phyloP scores from a whole-genome alignment of 805 yeast genomes.

The Dipodascus geniculatus region DNA sequence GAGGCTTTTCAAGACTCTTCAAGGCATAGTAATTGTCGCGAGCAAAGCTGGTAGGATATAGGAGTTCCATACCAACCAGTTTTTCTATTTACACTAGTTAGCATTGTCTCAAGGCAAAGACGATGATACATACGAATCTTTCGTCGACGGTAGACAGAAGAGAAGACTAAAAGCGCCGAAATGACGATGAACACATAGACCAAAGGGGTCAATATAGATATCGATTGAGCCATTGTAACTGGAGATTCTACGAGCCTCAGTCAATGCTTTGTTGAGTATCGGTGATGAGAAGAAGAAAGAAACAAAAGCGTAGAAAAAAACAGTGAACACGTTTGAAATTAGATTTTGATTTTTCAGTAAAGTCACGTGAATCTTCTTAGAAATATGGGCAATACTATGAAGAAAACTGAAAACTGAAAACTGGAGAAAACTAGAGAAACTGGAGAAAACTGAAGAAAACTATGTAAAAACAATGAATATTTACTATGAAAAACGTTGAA shows the following conservation, averaged over 20 bases:
- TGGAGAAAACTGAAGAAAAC: no score
- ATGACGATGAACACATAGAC: slow-evolving; percentile 61
- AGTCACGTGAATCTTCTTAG: no score
- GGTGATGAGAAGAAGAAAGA: neutral
- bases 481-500: no score
- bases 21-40: slow-evolving; percentile 52
- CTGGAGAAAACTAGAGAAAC: no score
- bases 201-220: slow-evolving; percentile 61
- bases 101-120: neutral
- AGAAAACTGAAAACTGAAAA: no score
- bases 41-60: slow-evolving; percentile 56
- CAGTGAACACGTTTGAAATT: neutral
- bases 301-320: no score
- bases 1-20: slow-evolving; percentile 41
- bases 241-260: no score
- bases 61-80: slow-evolving; percentile 51
- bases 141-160: slow-evolving; percentile 52
- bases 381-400: no score
- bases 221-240: slow-evolving; percentile 27
- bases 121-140: slow-evolving; percentile 27
- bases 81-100: slow-evolving; percentile 20
- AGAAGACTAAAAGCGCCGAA: slow-evolving; percentile 54
- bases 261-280: neutral
- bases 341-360: neutral
- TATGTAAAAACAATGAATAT: no score